Percentiles rank a stretch among this genome's conserved stretches.
Conservation (phyloP, 257 asterid species). For the Nicotiana benthamiana region DNA sequence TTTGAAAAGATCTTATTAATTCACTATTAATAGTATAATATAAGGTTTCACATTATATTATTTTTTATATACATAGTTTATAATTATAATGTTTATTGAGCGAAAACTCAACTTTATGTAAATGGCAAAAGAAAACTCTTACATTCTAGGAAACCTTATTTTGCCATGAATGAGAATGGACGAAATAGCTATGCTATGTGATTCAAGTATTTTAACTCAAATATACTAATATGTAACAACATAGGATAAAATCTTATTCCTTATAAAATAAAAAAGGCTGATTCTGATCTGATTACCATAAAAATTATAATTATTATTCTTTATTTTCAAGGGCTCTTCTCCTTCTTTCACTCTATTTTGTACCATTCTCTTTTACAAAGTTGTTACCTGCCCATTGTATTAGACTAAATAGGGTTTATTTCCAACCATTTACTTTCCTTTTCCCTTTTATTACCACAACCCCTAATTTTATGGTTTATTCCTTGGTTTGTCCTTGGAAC, state of each 20-base stretch:
- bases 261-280: not conserved
- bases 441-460: not conserved
- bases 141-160: not conserved
- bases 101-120: not conserved
- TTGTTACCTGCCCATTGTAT: not conserved
- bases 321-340: not conserved
- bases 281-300: not conserved
- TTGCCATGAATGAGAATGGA: not conserved
- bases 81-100: too few species aligned
- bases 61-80: not conserved
- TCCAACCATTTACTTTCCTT: not conserved
- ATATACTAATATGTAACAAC: too few species aligned
- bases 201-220: too few species aligned
- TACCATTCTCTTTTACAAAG: not conserved
- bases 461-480: not conserved
- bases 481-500: not conserved
- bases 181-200: too few species aligned
- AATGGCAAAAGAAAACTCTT: not conserved
- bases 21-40: not conserved
- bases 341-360: not conserved
- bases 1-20: not conserved
- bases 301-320: not conserved
- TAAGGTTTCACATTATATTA: not conserved
- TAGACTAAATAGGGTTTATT: not conserved
- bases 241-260: too few species aligned